These are phyloP conservation scores for Phytophthora pseudosyringae DNA, from an alignment of 352 stramenopile genomes.

Conservation along the genomic window DNA sequence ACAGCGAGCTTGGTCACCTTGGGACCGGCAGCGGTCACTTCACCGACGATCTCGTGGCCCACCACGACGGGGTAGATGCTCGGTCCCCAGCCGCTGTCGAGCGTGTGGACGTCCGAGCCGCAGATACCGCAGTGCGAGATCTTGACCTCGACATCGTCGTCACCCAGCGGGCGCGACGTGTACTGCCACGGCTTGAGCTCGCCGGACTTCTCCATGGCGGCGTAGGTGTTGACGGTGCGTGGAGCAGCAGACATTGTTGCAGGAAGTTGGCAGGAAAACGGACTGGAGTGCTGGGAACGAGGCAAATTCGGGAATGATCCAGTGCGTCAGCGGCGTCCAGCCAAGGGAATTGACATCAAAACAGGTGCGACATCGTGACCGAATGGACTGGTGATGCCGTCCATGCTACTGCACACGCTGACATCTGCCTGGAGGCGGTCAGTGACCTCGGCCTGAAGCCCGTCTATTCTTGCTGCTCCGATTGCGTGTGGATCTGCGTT, in stretches of 20 bases:
- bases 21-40: conserved; percentile 45
- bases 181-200: conserved; percentile 59
- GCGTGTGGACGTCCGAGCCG: conserved; percentile 60
- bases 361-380: background rate
- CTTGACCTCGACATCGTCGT: conserved; percentile 64
- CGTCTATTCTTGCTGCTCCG: conserved; percentile 4
- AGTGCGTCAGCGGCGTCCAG: conserved; percentile 4
- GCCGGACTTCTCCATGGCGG: conserved; percentile 45
- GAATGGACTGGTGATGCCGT: conserved; percentile 8
- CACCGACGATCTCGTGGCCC: conserved; percentile 64
- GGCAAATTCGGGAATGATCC: conserved; percentile 30
- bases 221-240: conserved; percentile 57
- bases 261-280: conserved; percentile 1
- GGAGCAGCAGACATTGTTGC: conserved; percentile 35
- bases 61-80: conserved; percentile 53
- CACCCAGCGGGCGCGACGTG: conserved; percentile 46
- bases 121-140: conserved; percentile 74
- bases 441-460: conserved; percentile 8
- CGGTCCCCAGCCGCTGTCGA: conserved; percentile 54
- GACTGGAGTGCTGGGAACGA: conserved; percentile 14
- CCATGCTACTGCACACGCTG: conserved; percentile 26
- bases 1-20: conserved; percentile 74
- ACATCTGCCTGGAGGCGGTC: conserved; percentile 1
- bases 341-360: background rate
- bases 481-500: conserved; percentile 27